Evolutionary conservation across 768 basidiomycete genomes (phyloP).

Genomic region (Termitomyces sp.): DNA sequence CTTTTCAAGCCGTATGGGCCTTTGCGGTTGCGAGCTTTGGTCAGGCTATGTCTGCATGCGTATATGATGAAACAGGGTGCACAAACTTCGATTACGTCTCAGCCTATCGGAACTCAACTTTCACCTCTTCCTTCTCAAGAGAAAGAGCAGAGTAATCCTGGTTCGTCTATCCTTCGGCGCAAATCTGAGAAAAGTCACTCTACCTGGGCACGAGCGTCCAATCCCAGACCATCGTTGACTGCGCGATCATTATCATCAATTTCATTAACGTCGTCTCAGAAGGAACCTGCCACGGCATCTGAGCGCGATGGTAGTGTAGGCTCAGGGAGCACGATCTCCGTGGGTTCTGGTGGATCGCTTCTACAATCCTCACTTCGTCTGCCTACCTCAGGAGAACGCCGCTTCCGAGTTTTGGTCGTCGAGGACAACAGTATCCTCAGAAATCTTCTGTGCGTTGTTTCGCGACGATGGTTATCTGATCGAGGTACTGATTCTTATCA

Average conservation of each 20-base stretch:
- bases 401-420: constrained; percentile 70
- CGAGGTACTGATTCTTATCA: constrained; percentile 1
- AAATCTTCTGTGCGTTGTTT: constrained; percentile 65
- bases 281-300: constrained; percentile 18
- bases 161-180: constrained; percentile 24
- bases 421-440: constrained; percentile 89
- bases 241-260: constrained; percentile 46
- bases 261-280: constrained; percentile 29
- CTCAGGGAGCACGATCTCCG: constrained; percentile 36
- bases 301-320: constrained; percentile 21
- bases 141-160: background rate
- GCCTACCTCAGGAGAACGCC: constrained; percentile 34
- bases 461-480: background rate
- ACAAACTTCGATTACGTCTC: constrained; percentile 15
- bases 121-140: background rate
- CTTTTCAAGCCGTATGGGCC: constrained; percentile 90
- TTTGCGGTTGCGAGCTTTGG: constrained; percentile 54
- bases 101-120: background rate
- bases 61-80: constrained; percentile 36
- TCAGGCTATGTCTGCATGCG: constrained; percentile 59
- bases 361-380: constrained; percentile 61
- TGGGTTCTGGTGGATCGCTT: constrained; percentile 61
- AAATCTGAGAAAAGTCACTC: constrained; percentile 44
- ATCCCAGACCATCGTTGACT: constrained; percentile 44
- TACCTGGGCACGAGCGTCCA: constrained; percentile 7